Conservation (phyloP, 2,329 filamentous ascomycete genomes). For the Chrysoporthe austroafricana region DNA sequence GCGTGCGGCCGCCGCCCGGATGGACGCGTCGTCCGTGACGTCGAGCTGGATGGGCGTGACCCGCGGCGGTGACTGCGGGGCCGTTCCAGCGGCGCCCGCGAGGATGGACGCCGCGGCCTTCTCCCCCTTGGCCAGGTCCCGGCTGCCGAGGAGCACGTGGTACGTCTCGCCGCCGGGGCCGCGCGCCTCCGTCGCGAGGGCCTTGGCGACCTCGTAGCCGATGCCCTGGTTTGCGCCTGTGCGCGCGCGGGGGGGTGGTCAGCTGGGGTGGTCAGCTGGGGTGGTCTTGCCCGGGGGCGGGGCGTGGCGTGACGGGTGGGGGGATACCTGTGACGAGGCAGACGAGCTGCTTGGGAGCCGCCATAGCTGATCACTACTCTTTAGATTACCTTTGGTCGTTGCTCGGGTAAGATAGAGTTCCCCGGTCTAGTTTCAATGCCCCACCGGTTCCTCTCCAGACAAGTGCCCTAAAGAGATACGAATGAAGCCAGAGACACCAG, state of each 20-base stretch:
- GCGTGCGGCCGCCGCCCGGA: constrained; percentile 27
- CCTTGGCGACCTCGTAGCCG: background rate
- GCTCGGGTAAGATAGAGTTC: too few relatives aligned
- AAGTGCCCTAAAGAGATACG: too few relatives aligned
- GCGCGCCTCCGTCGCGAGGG: background rate
- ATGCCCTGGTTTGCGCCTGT: background rate
- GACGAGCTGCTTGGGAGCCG: background rate
- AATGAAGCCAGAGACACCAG: too few relatives aligned
- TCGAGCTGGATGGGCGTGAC: constrained; percentile 30
- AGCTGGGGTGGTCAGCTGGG: background rate
- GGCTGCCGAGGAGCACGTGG: constrained; percentile 36
- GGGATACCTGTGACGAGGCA: background rate
- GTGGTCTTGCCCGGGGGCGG: background rate
- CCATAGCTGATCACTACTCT: background rate
- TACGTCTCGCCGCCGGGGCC: constrained; percentile 26
- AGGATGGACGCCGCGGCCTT: constrained; percentile 24
- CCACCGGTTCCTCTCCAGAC: too few relatives aligned
- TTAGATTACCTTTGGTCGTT: too few relatives aligned
- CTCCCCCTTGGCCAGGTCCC: constrained; percentile 33
- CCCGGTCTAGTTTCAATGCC: too few relatives aligned
- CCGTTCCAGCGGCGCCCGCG: too few relatives aligned
- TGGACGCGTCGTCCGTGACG: constrained; percentile 29
- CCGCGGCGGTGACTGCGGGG: background rate
- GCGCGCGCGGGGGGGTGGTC: too few relatives aligned
- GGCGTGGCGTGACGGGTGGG: background rate